A percentile compares a stretch with the other conserved stretches of the same genome.
Conservation (phyloP, 495 filamentous ascomycete genomes). For the Hypoxylon cercidicola region DNA sequence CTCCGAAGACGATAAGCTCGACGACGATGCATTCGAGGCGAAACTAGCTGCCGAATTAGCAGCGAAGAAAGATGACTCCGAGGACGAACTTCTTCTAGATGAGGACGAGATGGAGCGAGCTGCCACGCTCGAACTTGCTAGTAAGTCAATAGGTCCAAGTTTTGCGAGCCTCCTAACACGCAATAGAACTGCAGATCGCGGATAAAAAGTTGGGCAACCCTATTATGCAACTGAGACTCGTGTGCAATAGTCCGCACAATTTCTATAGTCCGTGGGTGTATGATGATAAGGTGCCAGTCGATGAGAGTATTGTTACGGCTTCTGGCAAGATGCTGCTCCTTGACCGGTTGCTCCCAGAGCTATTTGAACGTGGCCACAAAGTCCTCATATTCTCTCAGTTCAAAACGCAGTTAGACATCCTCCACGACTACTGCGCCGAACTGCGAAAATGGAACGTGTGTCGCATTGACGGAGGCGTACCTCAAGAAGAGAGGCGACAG, state of each 20-base stretch:
- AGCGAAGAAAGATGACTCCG: slow-evolving; percentile 65
- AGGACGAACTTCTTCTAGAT: slow-evolving; percentile 49
- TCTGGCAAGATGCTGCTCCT: slow-evolving; percentile 97
- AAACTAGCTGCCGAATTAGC: slow-evolving; percentile 70
- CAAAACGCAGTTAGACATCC: slow-evolving; percentile 89
- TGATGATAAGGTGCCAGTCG: slow-evolving; percentile 63
- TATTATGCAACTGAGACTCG: slow-evolving; percentile 89
- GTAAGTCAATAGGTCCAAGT: slow-evolving; percentile 54
- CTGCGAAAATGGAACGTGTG: slow-evolving; percentile 82
- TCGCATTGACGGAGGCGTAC: slow-evolving; percentile 91
- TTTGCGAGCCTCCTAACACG: slow-evolving; percentile 21
- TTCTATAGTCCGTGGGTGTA: slow-evolving; percentile 91
- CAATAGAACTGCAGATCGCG: slow-evolving; percentile 77
- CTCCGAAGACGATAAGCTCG: slow-evolving; percentile 75
- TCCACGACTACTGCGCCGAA: slow-evolving; percentile 82
- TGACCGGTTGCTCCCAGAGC: slow-evolving; percentile 80
- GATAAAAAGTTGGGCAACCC: slow-evolving; percentile 96
- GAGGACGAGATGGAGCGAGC: slow-evolving; percentile 73
- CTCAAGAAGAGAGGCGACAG: slow-evolving; percentile 78
- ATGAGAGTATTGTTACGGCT: slow-evolving; percentile 82
- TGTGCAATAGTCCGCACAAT: slow-evolving; percentile 93
- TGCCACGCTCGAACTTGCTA: slow-evolving; percentile 81
- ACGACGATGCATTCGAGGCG: slow-evolving; percentile 77
- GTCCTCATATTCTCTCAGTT: slow-evolving; percentile 97
- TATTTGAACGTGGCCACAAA: slow-evolving; percentile 83